These are phyloP conservation scores for Aspergillus sp. DNA, from an alignment of 2,329 filamentous ascomycete species.

Conservation along the genomic window DNA sequence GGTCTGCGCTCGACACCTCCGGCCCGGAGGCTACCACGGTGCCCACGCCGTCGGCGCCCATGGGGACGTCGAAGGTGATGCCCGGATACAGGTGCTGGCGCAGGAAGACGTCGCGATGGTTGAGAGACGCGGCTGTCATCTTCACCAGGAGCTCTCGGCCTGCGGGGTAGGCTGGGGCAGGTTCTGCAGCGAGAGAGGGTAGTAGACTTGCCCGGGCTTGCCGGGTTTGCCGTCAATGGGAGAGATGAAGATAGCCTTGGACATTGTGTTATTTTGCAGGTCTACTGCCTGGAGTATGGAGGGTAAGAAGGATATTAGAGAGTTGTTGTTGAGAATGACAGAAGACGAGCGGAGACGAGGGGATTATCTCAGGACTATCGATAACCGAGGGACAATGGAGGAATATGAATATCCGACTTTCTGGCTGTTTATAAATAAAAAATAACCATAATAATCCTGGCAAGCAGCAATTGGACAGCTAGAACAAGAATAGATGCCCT, in stretches of 20 bases:
- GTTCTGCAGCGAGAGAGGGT: slow-evolving; percentile 44
- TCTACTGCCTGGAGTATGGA: no score
- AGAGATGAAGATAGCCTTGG: slow-evolving; percentile 36
- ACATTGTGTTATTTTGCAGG: slow-evolving; percentile 24
- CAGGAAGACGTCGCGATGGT: slow-evolving; percentile 93
- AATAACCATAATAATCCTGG: no score
- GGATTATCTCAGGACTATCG: slow-evolving; percentile 7
- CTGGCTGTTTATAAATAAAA: no score
- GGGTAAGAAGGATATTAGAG: not conserved
- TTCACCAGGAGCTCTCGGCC: slow-evolving; percentile 63
- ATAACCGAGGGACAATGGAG: slow-evolving; percentile 9
- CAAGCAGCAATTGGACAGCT: no score
- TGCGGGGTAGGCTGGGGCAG: slow-evolving; percentile 55
- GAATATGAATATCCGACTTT: no score
- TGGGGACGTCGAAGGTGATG: slow-evolving; percentile 65
- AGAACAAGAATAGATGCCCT: no score
- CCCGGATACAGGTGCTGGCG: slow-evolving; percentile 85
- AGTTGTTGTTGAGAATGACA: not conserved
- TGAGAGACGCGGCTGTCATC: slow-evolving; percentile 71
- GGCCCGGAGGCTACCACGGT: slow-evolving; percentile 58
- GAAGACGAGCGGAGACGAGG: slow-evolving; percentile 7
- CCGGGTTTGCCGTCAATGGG: slow-evolving; percentile 52
- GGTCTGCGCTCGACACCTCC: slow-evolving; percentile 38
- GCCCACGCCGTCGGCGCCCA: slow-evolving; percentile 77
- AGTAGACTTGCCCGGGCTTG: slow-evolving; percentile 79